Percentiles rank a stretch among this genome's conserved stretches.
phyloP scores from a whole-genome alignment of 1,284 basidiomycete species.

The Sutorius eximius region DNA sequence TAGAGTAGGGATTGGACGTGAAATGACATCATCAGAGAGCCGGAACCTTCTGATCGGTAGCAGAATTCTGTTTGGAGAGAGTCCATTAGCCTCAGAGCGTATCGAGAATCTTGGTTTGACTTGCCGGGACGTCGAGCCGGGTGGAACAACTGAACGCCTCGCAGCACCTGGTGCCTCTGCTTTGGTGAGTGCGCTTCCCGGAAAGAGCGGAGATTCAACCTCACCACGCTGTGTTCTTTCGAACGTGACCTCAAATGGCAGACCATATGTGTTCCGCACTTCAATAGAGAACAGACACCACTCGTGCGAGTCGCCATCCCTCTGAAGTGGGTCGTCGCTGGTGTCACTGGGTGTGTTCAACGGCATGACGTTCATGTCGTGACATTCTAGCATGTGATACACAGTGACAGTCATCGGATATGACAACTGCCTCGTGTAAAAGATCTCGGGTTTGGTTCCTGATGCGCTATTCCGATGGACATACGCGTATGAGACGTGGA shows the following conservation, averaged over 20 bases:
- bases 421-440: slow-evolving; percentile 81
- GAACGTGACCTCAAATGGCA: slow-evolving; percentile 86
- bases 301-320: slow-evolving; percentile 52
- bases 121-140: slow-evolving; percentile 81
- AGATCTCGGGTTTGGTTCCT: slow-evolving; percentile 46
- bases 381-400: slow-evolving; percentile 88
- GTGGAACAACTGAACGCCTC: slow-evolving; percentile 68
- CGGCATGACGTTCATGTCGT: slow-evolving; percentile 75
- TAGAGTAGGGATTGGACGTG: slow-evolving; percentile 76
- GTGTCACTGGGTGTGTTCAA: slow-evolving; percentile 45
- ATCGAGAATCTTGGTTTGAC: slow-evolving; percentile 23
- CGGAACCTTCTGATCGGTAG: slow-evolving; percentile 75
- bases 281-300: slow-evolving; percentile 88
- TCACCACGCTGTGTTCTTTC: slow-evolving; percentile 62
- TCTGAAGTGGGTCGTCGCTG: slow-evolving; percentile 27
- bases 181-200: slow-evolving; percentile 6
- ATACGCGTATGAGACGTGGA: slow-evolving; percentile 84
- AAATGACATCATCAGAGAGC: slow-evolving; percentile 57
- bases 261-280: slow-evolving; percentile 84
- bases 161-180: slow-evolving; percentile 44
- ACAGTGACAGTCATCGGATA: slow-evolving; percentile 89
- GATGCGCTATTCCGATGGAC: slow-evolving; percentile 46
- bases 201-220: slow-evolving; percentile 11
- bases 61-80: slow-evolving; percentile 55
- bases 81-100: slow-evolving; percentile 6